Evolutionary conservation across 495 filamentous ascomycete genomes (phyloP), one percentile per base, ranked within the genome.

Genomic region (Ramalina peruviana): DNA sequence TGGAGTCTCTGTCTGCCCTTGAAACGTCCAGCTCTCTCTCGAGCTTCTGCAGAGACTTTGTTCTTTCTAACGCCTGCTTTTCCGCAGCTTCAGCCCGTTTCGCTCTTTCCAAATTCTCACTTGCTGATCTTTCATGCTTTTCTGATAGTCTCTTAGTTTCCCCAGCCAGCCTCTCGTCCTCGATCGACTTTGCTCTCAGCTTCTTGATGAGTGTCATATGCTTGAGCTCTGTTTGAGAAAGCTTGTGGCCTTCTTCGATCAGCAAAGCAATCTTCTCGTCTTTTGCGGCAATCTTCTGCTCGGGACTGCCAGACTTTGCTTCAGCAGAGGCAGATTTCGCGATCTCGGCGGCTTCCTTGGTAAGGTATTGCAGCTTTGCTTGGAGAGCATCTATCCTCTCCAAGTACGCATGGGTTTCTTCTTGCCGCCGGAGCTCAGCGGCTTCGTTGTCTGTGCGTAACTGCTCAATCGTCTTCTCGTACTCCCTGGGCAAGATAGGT

Each of bases 331-430:
- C 75, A 46, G 72, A 75, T 53, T 77, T 76, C 5, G 88, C 82
- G 1, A 81, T 71, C 26, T 86, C 83, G 1, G 82, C 78, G 36
- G 82, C 80, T 54, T 88, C 82, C 48, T 80, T 82, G 3, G 88
- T 81, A 4, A 97, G 72, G 60, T 90, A 94, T 49, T 85, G 80
- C 23, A 98, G 71, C 60, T 96, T 96, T 6, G 86, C 78, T 61
- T 95, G 85, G 10, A 98, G 70, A 17, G 93, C 85, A 65, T 97
- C 92, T 37, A 97, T 94, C 3, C 86, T 80, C 65, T 96, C 92
- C 12, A 89, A 76, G 51, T 93, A 89, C 11, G 68, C 73, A 55
- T 92, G 79, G 16, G 83, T 72, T 60, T 95, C 88, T 58, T 88
- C 84, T 49, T 87, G 85, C 58, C 83, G 72, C 45, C 81, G 78